Evolutionary conservation across 352 stramenopile species (phyloP), one percentile per base, ranked within the genome.

Genomic region (Phytophthora megakarya): DNA sequence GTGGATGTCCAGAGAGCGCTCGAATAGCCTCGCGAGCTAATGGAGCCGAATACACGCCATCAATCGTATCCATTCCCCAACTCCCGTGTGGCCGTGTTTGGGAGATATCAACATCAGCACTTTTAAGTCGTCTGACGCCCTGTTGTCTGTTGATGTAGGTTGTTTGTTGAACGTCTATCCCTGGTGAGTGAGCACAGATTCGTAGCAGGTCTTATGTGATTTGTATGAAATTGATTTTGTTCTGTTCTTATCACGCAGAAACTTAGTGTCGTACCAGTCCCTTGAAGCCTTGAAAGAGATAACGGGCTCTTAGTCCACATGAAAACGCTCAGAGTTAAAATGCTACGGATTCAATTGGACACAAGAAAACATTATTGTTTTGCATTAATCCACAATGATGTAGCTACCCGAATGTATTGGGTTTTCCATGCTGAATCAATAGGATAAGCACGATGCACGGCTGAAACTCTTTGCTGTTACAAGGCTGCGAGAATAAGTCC

Each of bases 121-220:
- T 50, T 42, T 49, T 25, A 11, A 59, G 39, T 10, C 43, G 25
- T 2, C 38, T 13, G 13, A 59, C 38, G 19, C 39, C 51, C 16
- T 60, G 51, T 7, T 60, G 51, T 33, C 51, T 13, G 18, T 60
- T 51, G 19, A 60, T 51, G 38, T 45, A n/a, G n/a, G n/a, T 38
- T 52, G 52, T 15, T 61, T 52, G 16, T 52, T 52, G 42, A 61
- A 61, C 0, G 18, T 47, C 15, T 53, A 23, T 4, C 40, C 53
- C 9, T 40, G 53, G 9, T 52, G 26, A 2, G 28, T 21, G 19
- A 42, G 49, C 5, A 61, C 42, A 21, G 33, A 16, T 28, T 55
- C 54, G n/a, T 63, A 63, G 18, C 43, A 49, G 13, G 26, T 49
- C 5, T 54, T 63, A 22, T 55, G 54, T 8, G 54, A 50, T 35